Percentiles rank a stretch among this genome's conserved stretches.
Evolutionary conservation across 306 rosid species (phyloP).

Genomic region (Prunus kanzakura): DNA sequence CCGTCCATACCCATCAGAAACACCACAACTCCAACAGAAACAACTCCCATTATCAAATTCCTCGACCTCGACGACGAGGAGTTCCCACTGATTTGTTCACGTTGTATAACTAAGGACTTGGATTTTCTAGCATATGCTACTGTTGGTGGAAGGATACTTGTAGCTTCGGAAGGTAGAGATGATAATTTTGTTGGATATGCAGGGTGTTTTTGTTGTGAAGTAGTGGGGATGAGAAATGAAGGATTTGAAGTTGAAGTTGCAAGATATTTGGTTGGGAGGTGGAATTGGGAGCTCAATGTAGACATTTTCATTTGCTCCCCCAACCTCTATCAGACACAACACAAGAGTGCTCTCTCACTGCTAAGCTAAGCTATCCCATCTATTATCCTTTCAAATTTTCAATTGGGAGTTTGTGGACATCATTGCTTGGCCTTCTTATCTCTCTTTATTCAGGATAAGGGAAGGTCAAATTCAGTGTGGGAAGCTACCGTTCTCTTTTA

Average conservation of each 20-base stretch:
- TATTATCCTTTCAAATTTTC: background rate
- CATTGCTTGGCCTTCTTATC: background rate
- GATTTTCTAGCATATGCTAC: background rate
- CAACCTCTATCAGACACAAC: background rate
- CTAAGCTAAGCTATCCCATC: background rate
- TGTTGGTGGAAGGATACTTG: background rate
- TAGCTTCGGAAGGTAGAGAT: slow-evolving; percentile 17
- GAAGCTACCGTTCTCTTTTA: no score
- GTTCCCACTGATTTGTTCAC: no score
- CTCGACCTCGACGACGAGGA: slow-evolving; percentile 12
- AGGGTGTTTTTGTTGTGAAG: slow-evolving; percentile 20
- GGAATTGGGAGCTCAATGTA: slow-evolving; percentile 39
- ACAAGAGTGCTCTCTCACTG: background rate
- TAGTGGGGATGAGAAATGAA: slow-evolving; percentile 23
- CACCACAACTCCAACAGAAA: slow-evolving; percentile 59
- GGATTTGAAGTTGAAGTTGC: slow-evolving; percentile 22
- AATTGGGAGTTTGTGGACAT: slow-evolving; percentile 6
- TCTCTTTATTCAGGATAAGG: background rate
- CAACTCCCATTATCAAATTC: slow-evolving; percentile 55
- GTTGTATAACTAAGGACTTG: background rate
- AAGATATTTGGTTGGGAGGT: slow-evolving; percentile 13
- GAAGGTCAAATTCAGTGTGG: background rate
- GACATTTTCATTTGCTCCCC: slow-evolving; percentile 32
- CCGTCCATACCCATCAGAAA: slow-evolving; percentile 47
- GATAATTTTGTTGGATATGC: slow-evolving; percentile 5